phyloP scores from a whole-genome alignment of 495 filamentous ascomycete species.

The Neurospora tetraspora region DNA sequence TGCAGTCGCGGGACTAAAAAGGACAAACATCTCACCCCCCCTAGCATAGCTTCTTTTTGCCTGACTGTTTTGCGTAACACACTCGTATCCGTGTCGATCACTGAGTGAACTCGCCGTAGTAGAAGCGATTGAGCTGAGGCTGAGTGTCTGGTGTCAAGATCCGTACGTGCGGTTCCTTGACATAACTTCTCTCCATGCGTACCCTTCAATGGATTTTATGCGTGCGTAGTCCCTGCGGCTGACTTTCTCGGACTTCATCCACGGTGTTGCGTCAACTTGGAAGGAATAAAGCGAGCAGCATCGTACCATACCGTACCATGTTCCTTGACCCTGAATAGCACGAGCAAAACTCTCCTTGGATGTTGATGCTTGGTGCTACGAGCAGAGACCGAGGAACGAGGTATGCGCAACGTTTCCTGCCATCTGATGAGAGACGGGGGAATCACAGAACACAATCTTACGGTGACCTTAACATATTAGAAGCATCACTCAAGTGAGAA shows the following conservation, averaged over 20 bases:
- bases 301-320: not conserved
- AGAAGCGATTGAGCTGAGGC: not conserved
- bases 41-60: not conserved
- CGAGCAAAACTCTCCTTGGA: not conserved
- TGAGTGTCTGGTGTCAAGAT: not conserved
- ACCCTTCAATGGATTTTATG: not conserved
- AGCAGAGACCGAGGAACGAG: not conserved
- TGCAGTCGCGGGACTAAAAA: conserved; percentile 50
- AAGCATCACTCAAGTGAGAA: not conserved
- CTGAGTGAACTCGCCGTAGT: not conserved
- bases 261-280: not conserved
- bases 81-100: not conserved
- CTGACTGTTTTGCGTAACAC: not conserved
- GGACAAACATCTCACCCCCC: conserved; percentile 40
- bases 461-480: not conserved
- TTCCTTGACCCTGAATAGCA: not conserved
- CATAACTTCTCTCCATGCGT: not conserved
- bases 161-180: not conserved
- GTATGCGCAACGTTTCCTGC: not conserved
- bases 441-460: not conserved
- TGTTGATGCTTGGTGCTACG: not conserved
- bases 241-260: not conserved
- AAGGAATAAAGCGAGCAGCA: not conserved
- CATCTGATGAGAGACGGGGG: not conserved
- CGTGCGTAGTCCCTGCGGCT: not conserved